A percentile compares a stretch with the other conserved stretches of the same genome.
phyloP scores from a whole-genome alignment of 139 green algal species.

The Picochlorum sp. region DNA sequence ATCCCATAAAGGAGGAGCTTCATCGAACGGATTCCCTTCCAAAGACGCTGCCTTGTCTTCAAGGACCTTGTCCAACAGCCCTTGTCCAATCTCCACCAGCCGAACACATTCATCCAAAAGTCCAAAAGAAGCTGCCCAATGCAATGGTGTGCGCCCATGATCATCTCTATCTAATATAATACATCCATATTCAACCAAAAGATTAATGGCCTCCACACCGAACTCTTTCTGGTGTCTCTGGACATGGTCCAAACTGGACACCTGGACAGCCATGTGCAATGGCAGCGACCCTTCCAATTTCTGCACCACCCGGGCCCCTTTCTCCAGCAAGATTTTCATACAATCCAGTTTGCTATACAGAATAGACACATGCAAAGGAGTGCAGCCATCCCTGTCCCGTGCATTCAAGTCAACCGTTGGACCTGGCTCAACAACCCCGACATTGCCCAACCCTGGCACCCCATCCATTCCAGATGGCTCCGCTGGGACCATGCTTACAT shows the following conservation, averaged over 20 bases:
- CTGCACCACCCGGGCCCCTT: slow-evolving; percentile 19
- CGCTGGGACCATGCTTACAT: no score
- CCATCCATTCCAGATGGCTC: neutral
- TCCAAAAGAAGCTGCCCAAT: slow-evolving; percentile 62
- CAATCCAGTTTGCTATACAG: slow-evolving; percentile 49
- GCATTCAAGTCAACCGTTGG: slow-evolving; percentile 24
- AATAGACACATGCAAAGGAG: slow-evolving; percentile 74
- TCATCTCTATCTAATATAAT: slow-evolving; percentile 59
- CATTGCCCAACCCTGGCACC: neutral
- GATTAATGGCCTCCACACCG: slow-evolving; percentile 20
- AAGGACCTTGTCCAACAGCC: neutral
- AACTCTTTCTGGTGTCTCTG: slow-evolving; percentile 9
- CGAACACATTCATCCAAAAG: slow-evolving; percentile 8
- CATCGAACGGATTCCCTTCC: neutral
- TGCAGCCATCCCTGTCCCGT: slow-evolving; percentile 49
- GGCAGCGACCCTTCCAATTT: slow-evolving; percentile 57
- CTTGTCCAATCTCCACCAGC: slow-evolving; percentile 30
- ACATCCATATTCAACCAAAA: slow-evolving; percentile 43
- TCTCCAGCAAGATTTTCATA: slow-evolving; percentile 41
- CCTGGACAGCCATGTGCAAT: slow-evolving; percentile 52
- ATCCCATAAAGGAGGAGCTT: slow-evolving; percentile 11
- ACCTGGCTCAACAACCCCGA: neutral
- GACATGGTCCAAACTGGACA: slow-evolving; percentile 20
- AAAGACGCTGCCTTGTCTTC: slow-evolving; percentile 4
- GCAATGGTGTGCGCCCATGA: slow-evolving; percentile 56